phyloP scores from a whole-genome alignment of 1,284 basidiomycete species.

The Puccinia horiana region DNA sequence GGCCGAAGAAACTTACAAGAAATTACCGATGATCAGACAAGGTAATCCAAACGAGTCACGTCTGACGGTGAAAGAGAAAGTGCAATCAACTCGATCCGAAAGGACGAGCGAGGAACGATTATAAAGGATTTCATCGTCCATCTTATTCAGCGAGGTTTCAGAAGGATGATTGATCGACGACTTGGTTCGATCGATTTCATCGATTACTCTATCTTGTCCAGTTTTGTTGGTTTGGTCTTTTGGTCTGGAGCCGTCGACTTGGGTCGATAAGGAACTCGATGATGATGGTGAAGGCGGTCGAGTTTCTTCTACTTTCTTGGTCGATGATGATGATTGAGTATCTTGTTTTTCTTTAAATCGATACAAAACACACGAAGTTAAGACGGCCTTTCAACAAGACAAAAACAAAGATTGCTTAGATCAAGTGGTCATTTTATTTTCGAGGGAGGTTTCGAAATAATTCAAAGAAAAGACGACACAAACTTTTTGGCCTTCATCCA shows the following conservation, averaged over 20 bases:
- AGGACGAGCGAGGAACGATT: slow-evolving; percentile 41
- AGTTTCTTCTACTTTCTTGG: slow-evolving; percentile 66
- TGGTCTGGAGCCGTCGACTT: not conserved
- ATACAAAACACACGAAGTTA: slow-evolving; percentile 82
- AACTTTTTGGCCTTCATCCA: slow-evolving; percentile 74
- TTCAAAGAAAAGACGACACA: no score
- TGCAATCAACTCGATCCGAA: slow-evolving; percentile 64
- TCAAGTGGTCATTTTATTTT: no score
- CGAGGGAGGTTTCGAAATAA: not conserved
- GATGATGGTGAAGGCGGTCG: slow-evolving; percentile 58
- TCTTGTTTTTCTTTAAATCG: slow-evolving; percentile 26
- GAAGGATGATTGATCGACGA: slow-evolving; percentile 24
- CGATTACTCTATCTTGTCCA: not conserved
- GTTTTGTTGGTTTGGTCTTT: not conserved
- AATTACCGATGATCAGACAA: slow-evolving; percentile 43
- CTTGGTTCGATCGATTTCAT: not conserved
- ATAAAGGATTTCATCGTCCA: slow-evolving; percentile 53
- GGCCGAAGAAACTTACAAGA: slow-evolving; percentile 10
- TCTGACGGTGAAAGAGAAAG: slow-evolving; percentile 92
- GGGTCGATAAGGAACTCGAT: slow-evolving; percentile 43
- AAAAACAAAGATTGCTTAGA: not conserved
- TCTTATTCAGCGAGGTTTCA: slow-evolving; percentile 1
- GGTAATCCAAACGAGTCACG: slow-evolving; percentile 65
- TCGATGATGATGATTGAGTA: slow-evolving; percentile 37
- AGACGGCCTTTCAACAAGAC: slow-evolving; percentile 63